phyloP scores from a whole-genome alignment of 257 asterid genomes.

The Scutellaria minor region DNA sequence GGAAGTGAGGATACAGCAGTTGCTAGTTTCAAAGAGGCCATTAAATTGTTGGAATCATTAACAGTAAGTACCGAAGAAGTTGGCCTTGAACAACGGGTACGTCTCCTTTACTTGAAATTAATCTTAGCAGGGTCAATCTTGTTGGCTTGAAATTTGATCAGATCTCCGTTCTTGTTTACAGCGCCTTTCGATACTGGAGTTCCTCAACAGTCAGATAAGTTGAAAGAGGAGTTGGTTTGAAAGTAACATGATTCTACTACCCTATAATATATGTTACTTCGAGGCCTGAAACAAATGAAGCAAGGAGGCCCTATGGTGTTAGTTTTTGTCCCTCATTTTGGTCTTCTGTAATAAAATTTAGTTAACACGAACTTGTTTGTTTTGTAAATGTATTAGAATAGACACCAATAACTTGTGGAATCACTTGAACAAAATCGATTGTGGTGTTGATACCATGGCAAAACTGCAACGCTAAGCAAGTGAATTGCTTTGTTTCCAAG shows the following conservation, averaged over 20 bases:
- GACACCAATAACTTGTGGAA: constrained; percentile 22
- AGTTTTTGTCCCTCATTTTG: constrained; percentile 2
- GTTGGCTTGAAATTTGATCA: constrained; percentile 20
- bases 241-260: constrained; percentile 31
- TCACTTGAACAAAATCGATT: constrained; percentile 10
- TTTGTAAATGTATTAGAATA: constrained; percentile 44
- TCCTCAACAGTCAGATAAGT: constrained; percentile 60
- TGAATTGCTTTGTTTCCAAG: background rate
- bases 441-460: constrained; percentile 1
- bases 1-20: constrained; percentile 68
- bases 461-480: background rate
- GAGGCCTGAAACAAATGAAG: constrained; percentile 17
- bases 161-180: constrained; percentile 44
- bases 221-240: constrained; percentile 30
- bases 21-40: constrained; percentile 78
- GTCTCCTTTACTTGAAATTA: background rate
- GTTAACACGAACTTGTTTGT: constrained; percentile 25
- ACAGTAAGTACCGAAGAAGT: constrained; percentile 55
- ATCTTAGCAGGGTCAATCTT: background rate
- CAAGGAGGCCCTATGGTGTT: background rate
- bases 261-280: constrained; percentile 17
- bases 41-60: constrained; percentile 63
- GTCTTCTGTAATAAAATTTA: constrained; percentile 34
- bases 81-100: constrained; percentile 75
- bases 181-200: constrained; percentile 82